Base-by-base conservation (phyloP, 768 basidiomycete genomes). In the Glaciozyma martinii region DNA sequence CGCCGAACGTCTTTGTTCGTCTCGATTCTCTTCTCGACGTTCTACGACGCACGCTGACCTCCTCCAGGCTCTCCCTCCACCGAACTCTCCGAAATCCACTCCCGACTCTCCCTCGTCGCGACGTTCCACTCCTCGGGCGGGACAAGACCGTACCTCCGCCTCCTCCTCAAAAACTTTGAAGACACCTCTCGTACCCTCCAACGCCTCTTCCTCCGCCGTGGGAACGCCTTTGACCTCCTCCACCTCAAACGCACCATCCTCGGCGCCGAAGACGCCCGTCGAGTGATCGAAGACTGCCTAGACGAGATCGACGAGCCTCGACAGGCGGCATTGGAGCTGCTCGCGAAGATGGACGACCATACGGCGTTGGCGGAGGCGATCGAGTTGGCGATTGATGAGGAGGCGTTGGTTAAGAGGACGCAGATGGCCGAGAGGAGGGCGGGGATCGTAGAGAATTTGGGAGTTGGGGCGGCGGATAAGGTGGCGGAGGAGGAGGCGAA, bases 131-230 rank as follows among this genome's bases (percentile, higher is more conserved):
- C 55, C 49, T 16, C 7, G 77, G 81, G 70, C 70, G 78, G 15
- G 78, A 84, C 37, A 81, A 82, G 40, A 82, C 86, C 72, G 80
- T 89, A 90, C 71, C 76, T 91, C 23, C 74, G 80, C 21, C 80
- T 79, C 52, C 73, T 80, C 29, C 75, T 93, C 55, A 78, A 79
- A 30, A 79, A 82, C 54, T 76, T 83, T 3, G 88, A 86, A 71
- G 90, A 93, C 73, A 80, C 82, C 5, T 81, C 82, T 18, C 86
- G 90, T 18, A 82, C 89, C 53, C 82, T 88, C 21, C 90, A 93
- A 71, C 84, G 82, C 66, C 86, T 92, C 70, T 75, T 85, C 3
- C 79, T 88, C 18, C 82, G 86, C 2, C 82, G 84, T 88, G 87
- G 32, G 61, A 75, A 82, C 25, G 79, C 75, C 0, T 43, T 52